phyloP scores from a whole-genome alignment of 2,329 filamentous ascomycete species.

The Talaromyces sp. region DNA sequence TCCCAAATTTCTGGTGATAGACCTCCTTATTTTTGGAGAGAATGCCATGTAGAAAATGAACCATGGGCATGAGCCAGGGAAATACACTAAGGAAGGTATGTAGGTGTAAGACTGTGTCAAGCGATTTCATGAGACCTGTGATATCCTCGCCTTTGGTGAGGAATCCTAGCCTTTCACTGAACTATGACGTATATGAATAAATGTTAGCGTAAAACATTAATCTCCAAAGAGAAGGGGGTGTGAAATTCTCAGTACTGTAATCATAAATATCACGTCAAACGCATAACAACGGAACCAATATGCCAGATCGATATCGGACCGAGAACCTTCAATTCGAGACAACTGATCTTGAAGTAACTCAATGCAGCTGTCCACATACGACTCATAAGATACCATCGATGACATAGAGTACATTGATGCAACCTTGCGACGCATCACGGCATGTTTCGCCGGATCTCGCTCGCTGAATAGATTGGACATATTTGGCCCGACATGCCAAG shows the following conservation, averaged over 20 bases:
- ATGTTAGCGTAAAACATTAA: too few species aligned
- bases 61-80: too few species aligned
- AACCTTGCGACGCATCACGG: conserved; percentile 17
- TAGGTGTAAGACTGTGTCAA: not conserved
- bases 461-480: conserved; percentile 15
- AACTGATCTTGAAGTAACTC: conserved; percentile 12
- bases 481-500: not conserved
- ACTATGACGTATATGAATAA: too few species aligned
- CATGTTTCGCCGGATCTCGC: conserved; percentile 6
- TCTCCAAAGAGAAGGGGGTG: too few species aligned
- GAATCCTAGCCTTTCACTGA: not conserved
- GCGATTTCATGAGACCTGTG: not conserved
- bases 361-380: conserved; percentile 19
- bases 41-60: too few species aligned
- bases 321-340: too few species aligned
- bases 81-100: too few species aligned
- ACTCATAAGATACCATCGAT: conserved; percentile 18
- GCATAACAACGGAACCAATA: not conserved
- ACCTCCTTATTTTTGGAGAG: too few species aligned
- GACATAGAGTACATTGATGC: conserved; percentile 20
- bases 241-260: not conserved
- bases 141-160: not conserved
- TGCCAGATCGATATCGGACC: not conserved
- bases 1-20: too few species aligned
- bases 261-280: not conserved